Evolutionary conservation across 805 yeast species (phyloP).

Genomic region (Ogataea glucozyma): DNA sequence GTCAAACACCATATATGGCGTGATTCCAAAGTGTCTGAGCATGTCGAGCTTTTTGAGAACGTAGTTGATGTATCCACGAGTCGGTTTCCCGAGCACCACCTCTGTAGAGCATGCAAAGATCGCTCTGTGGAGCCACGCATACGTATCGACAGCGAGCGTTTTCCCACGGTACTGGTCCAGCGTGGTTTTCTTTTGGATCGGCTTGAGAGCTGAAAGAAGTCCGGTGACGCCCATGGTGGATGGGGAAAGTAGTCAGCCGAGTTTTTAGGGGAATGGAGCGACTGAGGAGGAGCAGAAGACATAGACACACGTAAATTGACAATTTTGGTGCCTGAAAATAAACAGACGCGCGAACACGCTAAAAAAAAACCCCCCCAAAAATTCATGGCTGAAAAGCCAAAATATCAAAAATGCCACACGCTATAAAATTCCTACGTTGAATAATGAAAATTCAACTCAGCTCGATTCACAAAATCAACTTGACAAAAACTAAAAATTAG

Average conservation of each 20-base stretch:
- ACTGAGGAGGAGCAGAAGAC: background rate
- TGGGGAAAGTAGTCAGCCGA: background rate
- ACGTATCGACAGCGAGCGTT: slow-evolving; percentile 89
- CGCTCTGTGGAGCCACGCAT: slow-evolving; percentile 94
- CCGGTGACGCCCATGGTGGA: slow-evolving; percentile 78
- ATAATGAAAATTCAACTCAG: too few relatives aligned
- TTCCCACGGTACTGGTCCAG: slow-evolving; percentile 67
- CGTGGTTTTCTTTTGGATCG: slow-evolving; percentile 62
- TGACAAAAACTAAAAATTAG: too few relatives aligned
- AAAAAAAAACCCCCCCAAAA: too few relatives aligned
- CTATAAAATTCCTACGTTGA: too few relatives aligned
- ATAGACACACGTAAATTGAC: background rate
- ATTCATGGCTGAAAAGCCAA: too few relatives aligned
- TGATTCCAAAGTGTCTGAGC: slow-evolving; percentile 66
- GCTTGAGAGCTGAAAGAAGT: slow-evolving; percentile 72
- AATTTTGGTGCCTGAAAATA: too few relatives aligned
- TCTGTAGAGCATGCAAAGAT: slow-evolving; percentile 83
- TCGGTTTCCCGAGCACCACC: slow-evolving; percentile 66
- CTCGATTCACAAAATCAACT: too few relatives aligned
- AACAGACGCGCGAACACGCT: too few relatives aligned
- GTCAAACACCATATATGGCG: slow-evolving; percentile 89
- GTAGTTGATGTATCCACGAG: slow-evolving; percentile 70
- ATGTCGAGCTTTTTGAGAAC: slow-evolving; percentile 66
- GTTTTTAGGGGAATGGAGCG: background rate
- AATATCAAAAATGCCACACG: too few relatives aligned